A percentile compares a stretch with the other conserved stretches of the same genome.
Evolutionary conservation across 2,329 filamentous ascomycete genomes (phyloP).

Genomic region (Drechslerella stenobrocha): DNA sequence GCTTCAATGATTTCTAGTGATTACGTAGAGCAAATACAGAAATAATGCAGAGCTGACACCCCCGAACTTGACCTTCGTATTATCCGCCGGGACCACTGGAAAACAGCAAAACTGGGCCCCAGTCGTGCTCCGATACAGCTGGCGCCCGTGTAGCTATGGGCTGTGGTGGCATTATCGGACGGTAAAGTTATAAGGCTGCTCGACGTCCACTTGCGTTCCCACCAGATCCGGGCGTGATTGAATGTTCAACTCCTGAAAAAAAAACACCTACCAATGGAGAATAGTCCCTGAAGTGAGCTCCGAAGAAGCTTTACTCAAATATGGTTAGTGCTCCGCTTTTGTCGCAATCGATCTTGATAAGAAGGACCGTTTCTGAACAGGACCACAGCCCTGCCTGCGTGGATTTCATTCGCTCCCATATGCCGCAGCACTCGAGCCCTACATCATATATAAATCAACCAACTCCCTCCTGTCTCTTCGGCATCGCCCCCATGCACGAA

Average conservation of each 20-base stretch:
- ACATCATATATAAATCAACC: neutral
- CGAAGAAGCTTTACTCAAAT: conserved; percentile 12
- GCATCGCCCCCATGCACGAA: neutral
- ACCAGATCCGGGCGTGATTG: conserved; percentile 19
- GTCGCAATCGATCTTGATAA: conserved; percentile 9
- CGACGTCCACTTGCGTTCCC: conserved; percentile 45
- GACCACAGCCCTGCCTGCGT: neutral
- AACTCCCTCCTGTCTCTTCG: neutral
- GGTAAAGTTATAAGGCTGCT: no score
- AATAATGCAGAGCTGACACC: no score
- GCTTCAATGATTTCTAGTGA: no score
- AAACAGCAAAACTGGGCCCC: no score
- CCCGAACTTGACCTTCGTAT: no score
- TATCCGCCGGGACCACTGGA: no score
- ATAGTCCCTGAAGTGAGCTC: conserved; percentile 16
- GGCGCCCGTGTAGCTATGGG: no score
- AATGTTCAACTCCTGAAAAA: no score
- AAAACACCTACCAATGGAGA: no score
- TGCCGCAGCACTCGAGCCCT: neutral
- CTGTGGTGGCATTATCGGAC: no score
- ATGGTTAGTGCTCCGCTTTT: conserved; percentile 3
- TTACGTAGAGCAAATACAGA: no score
- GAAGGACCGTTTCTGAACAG: neutral
- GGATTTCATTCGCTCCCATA: neutral
- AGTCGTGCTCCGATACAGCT: no score